Percentiles rank a stretch among this genome's conserved stretches.
phyloP scores from a whole-genome alignment of 2,329 filamentous ascomycete species.

The Cladophialophora chaetospira region DNA sequence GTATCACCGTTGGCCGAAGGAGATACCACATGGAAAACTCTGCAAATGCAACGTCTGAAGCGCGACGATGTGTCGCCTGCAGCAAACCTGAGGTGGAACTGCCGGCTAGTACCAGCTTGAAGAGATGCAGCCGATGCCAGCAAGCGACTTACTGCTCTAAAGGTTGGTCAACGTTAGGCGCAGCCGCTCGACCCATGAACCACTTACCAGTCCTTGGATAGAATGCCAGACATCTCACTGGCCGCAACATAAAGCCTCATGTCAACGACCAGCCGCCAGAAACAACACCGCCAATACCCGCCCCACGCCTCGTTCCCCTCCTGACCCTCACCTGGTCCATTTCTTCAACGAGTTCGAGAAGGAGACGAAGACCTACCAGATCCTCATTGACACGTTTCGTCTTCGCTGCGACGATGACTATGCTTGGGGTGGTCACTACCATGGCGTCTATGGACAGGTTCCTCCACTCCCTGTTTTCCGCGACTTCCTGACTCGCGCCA shows the following conservation, averaged over 20 bases:
- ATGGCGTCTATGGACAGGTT: slow-evolving; percentile 21
- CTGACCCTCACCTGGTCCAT: slow-evolving; percentile 13
- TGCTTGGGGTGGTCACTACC: slow-evolving; percentile 33
- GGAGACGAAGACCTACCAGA: slow-evolving; percentile 48
- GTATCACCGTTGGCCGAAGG: not conserved
- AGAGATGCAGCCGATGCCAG: slow-evolving; percentile 23
- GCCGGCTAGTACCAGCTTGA: slow-evolving; percentile 11
- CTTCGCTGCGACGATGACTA: slow-evolving; percentile 47
- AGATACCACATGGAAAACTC: slow-evolving; percentile 22
- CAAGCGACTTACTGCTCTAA: slow-evolving; percentile 22
- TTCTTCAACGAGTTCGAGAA: slow-evolving; percentile 42
- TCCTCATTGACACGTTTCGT: slow-evolving; percentile 55
- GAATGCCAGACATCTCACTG: slow-evolving; percentile 57
- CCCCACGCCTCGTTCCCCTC: slow-evolving; percentile 33
- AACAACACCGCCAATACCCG: too few relatives aligned
- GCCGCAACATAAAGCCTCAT: slow-evolving; percentile 48
- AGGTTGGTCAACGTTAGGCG: too few relatives aligned
- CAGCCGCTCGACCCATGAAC: not conserved
- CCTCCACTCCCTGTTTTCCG: slow-evolving; percentile 19
- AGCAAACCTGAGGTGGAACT: slow-evolving; percentile 16
- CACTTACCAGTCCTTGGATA: slow-evolving; percentile 6
- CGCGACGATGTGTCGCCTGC: slow-evolving; percentile 16
- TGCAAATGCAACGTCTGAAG: slow-evolving; percentile 7
- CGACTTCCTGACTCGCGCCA: slow-evolving; percentile 22
- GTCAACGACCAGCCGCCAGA: slow-evolving; percentile 17